Evolutionary conservation across 352 stramenopile species (phyloP).

Genomic region (Phytophthora constricta): DNA sequence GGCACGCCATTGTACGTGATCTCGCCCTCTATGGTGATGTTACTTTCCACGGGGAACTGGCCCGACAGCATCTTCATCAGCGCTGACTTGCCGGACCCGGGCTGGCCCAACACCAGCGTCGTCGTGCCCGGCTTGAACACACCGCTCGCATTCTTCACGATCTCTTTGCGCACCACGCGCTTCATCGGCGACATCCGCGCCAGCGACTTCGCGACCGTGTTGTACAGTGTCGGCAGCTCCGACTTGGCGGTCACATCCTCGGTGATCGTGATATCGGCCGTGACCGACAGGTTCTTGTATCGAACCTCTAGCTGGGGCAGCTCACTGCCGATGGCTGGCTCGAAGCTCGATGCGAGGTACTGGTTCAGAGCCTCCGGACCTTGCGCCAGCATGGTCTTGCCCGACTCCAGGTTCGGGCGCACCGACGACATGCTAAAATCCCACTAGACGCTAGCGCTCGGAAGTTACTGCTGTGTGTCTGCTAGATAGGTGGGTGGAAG

Average conservation of each 20-base stretch:
- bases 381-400: conserved; percentile 10
- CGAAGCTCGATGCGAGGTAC: conserved; percentile 20
- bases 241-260: conserved; percentile 19
- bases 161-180: conserved; percentile 26
- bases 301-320: conserved; percentile 39
- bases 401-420: conserved; percentile 4
- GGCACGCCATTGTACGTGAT: conserved; percentile 32
- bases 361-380: conserved; percentile 2
- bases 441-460: not conserved
- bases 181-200: conserved; percentile 16
- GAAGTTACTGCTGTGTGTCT: not conserved
- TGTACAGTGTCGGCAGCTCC: conserved; percentile 42
- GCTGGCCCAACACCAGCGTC: conserved; percentile 29
- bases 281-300: conserved; percentile 42
- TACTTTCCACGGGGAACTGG: conserved; percentile 23
- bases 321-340: conserved; percentile 21
- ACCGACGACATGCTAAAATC: not conserved
- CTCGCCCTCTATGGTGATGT: conserved; percentile 32
- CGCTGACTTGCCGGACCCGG: conserved; percentile 31
- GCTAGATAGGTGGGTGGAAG: not conserved
- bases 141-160: conserved; percentile 33
- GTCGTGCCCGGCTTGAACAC: conserved; percentile 37
- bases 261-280: conserved; percentile 32
- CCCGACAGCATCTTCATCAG: conserved; percentile 35
- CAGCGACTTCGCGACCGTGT: conserved; percentile 18